Percentiles rank a stretch among this genome's conserved stretches.
phyloP scores from a whole-genome alignment of 306 rosid species.

The Dalbergia cultrata region DNA sequence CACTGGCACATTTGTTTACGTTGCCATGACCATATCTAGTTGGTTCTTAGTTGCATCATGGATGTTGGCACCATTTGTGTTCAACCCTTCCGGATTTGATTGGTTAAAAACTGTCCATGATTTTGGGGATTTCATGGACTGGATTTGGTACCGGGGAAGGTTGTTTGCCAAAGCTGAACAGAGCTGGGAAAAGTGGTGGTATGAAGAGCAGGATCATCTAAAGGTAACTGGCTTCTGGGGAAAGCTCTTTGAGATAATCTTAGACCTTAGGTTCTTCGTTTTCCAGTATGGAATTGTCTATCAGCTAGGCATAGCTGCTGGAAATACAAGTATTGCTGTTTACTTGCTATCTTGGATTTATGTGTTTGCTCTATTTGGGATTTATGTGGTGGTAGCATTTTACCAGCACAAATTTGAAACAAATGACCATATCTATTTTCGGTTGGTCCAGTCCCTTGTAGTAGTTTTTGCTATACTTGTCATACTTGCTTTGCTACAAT shows the following conservation, averaged over 20 bases:
- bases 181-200: conserved; percentile 99
- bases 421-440: conserved; percentile 79
- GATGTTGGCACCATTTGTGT: conserved; percentile 86
- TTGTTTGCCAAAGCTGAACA: conserved; percentile 90
- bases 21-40: conserved; percentile 78
- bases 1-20: conserved; percentile 68
- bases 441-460: conserved; percentile 75
- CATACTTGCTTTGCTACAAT: conserved; percentile 67
- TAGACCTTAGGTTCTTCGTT: conserved; percentile 84
- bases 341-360: conserved; percentile 85
- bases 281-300: conserved; percentile 86
- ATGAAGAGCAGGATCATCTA: conserved; percentile 90
- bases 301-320: conserved; percentile 76
- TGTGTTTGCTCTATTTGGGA: conserved; percentile 65
- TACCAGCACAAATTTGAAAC: conserved; percentile 69
- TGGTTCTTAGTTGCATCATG: conserved; percentile 88
- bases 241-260: conserved; percentile 73
- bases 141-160: conserved; percentile 83
- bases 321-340: conserved; percentile 71
- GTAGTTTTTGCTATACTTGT: conserved; percentile 59
- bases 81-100: conserved; percentile 91
- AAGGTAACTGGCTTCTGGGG: conserved; percentile 81
- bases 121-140: conserved; percentile 81
- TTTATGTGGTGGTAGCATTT: conserved; percentile 64
- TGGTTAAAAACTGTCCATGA: conserved; percentile 91